A percentile compares a stretch with the other conserved stretches of the same genome.
These are phyloP conservation scores for Cladosporium sp. DNA, from an alignment of 2,329 filamentous ascomycete genomes.

Conservation along the genomic window DNA sequence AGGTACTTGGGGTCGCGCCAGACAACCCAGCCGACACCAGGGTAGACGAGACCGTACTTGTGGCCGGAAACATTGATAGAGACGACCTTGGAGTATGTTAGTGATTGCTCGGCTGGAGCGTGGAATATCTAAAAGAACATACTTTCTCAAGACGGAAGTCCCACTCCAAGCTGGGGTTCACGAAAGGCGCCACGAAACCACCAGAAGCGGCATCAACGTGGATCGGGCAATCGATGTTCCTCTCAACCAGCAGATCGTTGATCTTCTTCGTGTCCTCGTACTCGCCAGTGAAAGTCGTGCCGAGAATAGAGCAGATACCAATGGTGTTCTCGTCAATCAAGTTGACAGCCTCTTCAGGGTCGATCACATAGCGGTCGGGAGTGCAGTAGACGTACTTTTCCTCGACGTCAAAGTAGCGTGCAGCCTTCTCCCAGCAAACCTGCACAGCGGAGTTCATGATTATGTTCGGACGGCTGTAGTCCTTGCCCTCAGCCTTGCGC, in stretches of 20 bases:
- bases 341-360: conserved; percentile 61
- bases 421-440: conserved; percentile 90
- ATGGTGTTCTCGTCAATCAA: conserved; percentile 73
- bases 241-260: conserved; percentile 80
- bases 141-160: conserved; percentile 80
- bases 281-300: conserved; percentile 92
- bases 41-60: conserved; percentile 80
- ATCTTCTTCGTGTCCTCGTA: conserved; percentile 92
- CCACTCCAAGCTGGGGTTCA: conserved; percentile 80
- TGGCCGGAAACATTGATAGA: conserved; percentile 95
- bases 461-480: conserved; percentile 79
- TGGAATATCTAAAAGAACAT: neutral
- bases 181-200: conserved; percentile 91
- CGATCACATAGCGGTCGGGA: conserved; percentile 61
- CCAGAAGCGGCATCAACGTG: conserved; percentile 92
- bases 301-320: conserved; percentile 87
- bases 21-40: conserved; percentile 90
- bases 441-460: conserved; percentile 96
- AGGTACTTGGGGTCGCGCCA: conserved; percentile 83
- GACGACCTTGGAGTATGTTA: conserved; percentile 58
- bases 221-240: conserved; percentile 76
- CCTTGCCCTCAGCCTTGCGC: conserved; percentile 78
- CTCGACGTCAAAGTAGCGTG: conserved; percentile 68
- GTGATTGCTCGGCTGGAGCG: neutral
- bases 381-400: conserved; percentile 75